A percentile compares a stretch with the other conserved stretches of the same genome.
phyloP scores from a whole-genome alignment of 768 basidiomycete species.

The Boletellus emodensis region DNA sequence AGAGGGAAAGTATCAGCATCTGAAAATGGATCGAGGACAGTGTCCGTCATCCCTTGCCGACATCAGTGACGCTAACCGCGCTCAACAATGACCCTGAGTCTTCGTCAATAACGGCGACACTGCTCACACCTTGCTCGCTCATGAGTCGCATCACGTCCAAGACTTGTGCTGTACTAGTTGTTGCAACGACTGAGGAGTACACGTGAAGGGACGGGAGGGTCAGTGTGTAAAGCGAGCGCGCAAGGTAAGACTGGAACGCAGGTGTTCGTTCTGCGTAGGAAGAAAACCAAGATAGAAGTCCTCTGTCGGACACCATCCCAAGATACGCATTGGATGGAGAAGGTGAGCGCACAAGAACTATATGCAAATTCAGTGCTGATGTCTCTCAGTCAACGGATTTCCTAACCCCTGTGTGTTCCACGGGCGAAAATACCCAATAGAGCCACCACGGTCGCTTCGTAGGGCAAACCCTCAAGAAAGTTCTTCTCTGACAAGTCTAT shows the following conservation, averaged over 20 bases:
- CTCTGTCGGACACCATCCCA: slow-evolving; percentile 73
- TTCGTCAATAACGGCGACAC: slow-evolving; percentile 72
- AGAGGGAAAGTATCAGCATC: neutral
- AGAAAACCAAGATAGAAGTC: slow-evolving; percentile 67
- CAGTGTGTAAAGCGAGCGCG: slow-evolving; percentile 52
- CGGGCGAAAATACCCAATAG: slow-evolving; percentile 63
- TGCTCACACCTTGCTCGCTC: slow-evolving; percentile 84
- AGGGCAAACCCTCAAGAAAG: slow-evolving; percentile 57
- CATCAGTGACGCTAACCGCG: slow-evolving; percentile 78
- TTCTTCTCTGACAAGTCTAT: slow-evolving; percentile 85
- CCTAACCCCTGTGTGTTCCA: slow-evolving; percentile 67
- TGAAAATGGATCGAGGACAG: neutral
- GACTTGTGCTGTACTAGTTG: slow-evolving; percentile 56
- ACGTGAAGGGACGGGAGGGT: slow-evolving; percentile 64
- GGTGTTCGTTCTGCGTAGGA: slow-evolving; percentile 44
- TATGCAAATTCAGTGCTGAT: neutral
- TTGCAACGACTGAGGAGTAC: slow-evolving; percentile 58
- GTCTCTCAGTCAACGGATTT: neutral
- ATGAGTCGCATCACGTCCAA: slow-evolving; percentile 81
- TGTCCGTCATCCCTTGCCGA: slow-evolving; percentile 55
- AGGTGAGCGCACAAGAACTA: slow-evolving; percentile 55
- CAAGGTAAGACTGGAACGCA: slow-evolving; percentile 37
- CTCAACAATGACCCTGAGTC: slow-evolving; percentile 60
- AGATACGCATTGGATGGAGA: slow-evolving; percentile 45
- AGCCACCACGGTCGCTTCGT: slow-evolving; percentile 60